Conservation (phyloP, 106 monocot genomes). For the Phalaenopsis equestris region DNA sequence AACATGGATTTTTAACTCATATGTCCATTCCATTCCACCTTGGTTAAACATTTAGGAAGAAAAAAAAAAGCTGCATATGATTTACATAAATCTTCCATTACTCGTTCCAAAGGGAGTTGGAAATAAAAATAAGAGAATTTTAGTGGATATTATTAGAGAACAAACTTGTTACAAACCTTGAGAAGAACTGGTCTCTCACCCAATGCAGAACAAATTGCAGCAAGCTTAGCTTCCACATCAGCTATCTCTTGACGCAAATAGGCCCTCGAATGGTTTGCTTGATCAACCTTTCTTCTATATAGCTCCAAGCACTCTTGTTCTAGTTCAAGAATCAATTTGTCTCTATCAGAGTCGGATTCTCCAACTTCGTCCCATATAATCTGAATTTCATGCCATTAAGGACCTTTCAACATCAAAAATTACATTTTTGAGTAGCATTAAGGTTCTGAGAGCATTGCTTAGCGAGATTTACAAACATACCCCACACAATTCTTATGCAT, state of each 20-base stretch:
- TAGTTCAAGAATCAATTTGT: slow-evolving; percentile 55
- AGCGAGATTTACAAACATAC: no score
- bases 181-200: slow-evolving; percentile 38
- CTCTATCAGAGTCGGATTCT: slow-evolving; percentile 59
- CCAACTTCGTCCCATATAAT: slow-evolving; percentile 86
- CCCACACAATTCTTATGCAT: no score
- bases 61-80: no score
- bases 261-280: slow-evolving; percentile 42
- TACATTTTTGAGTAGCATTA: background rate
- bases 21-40: background rate
- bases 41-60: background rate
- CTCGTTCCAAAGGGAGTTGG: background rate
- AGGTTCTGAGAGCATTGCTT: background rate
- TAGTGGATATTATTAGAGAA: background rate
- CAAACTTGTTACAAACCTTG: slow-evolving; percentile 16
- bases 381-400: slow-evolving; percentile 29
- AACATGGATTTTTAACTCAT: background rate
- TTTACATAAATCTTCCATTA: background rate
- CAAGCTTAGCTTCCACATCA: slow-evolving; percentile 55
- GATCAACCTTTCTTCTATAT: slow-evolving; percentile 53
- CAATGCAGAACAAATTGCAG: slow-evolving; percentile 46
- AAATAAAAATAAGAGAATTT: background rate
- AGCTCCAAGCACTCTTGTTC: slow-evolving; percentile 68
- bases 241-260: slow-evolving; percentile 52
- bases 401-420: background rate